These are phyloP conservation scores for Boletus vermiculosoides DNA, from an alignment of 768 basidiomycete species.

Conservation along the genomic window DNA sequence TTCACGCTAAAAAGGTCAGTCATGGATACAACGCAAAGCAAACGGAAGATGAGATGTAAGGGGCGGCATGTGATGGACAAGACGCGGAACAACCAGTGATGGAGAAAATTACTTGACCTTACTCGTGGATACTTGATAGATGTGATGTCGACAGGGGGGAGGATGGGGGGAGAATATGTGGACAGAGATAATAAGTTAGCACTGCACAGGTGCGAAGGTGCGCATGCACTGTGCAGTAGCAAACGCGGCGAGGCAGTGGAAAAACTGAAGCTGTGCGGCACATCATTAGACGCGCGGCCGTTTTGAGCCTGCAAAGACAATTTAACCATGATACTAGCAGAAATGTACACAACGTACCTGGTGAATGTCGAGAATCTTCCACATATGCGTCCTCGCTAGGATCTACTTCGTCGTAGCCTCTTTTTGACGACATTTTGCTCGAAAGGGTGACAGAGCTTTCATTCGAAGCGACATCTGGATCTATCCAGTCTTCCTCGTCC, in stretches of 20 bases:
- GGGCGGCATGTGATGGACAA: not conserved
- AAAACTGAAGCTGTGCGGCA: not conserved
- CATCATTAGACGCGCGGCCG: slow-evolving; percentile 42
- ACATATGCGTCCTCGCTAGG: slow-evolving; percentile 38
- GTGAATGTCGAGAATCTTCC: slow-evolving; percentile 39
- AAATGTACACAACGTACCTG: slow-evolving; percentile 37
- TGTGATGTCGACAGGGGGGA: slow-evolving; percentile 3
- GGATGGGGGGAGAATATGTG: slow-evolving; percentile 8
- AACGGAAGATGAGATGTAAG: not conserved
- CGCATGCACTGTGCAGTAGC: slow-evolving; percentile 1
- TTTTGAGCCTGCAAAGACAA: slow-evolving; percentile 38
- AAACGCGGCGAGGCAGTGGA: not conserved
- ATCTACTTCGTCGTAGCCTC: slow-evolving; percentile 46
- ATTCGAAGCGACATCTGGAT: slow-evolving; percentile 47
- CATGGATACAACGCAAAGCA: slow-evolving; percentile 13
- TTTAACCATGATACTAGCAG: not conserved
- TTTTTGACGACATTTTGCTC: slow-evolving; percentile 53
- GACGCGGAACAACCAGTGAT: not conserved
- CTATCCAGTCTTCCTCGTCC: slow-evolving; percentile 43
- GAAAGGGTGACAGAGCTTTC: slow-evolving; percentile 57
- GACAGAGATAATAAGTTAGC: slow-evolving; percentile 31
- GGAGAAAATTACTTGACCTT: slow-evolving; percentile 32
- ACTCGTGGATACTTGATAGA: slow-evolving; percentile 13
- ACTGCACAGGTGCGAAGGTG: slow-evolving; percentile 7
- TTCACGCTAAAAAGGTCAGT: slow-evolving; percentile 34